Conservation (phyloP, 23 red algal genomes). For the Gracilaria gracilis region DNA sequence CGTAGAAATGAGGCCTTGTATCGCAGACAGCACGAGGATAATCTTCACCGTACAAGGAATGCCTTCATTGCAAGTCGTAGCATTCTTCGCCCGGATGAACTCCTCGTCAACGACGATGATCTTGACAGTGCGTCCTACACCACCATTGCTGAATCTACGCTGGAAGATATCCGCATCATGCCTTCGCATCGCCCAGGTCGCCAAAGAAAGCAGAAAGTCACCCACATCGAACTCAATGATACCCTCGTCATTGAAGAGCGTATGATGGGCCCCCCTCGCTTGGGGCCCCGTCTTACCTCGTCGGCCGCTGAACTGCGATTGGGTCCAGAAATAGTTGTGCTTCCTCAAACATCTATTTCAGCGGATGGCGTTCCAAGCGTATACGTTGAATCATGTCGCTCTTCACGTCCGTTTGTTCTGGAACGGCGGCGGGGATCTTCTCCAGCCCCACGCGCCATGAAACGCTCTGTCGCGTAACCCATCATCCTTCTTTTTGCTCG, state of each 20-base stretch:
- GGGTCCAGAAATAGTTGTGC: background rate
- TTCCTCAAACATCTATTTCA: background rate
- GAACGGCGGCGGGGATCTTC: constrained; percentile 56
- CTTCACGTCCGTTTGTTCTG: constrained; percentile 44
- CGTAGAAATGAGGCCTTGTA: background rate
- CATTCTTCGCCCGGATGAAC: constrained; percentile 18
- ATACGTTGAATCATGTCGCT: constrained; percentile 18
- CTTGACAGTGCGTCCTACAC: constrained; percentile 6
- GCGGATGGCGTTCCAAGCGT: background rate
- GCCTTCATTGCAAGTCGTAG: constrained; percentile 12
- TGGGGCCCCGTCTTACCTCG: background rate
- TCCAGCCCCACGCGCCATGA: constrained; percentile 1
- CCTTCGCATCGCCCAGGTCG: background rate
- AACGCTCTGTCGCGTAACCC: constrained; percentile 33
- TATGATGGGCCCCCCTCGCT: background rate
- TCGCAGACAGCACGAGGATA: background rate
- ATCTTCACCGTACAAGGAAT: background rate
- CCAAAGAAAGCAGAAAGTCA: constrained; percentile 1
- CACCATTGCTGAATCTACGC: background rate
- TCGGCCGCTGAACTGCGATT: background rate
- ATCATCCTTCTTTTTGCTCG: constrained; percentile 12
- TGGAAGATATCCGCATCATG: background rate
- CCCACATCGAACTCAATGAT: background rate
- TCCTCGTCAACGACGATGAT: constrained; percentile 24
- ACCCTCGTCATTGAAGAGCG: constrained; percentile 22